Conservation (phyloP, 352 stramenopile species). For the Pythium dissimile region DNA sequence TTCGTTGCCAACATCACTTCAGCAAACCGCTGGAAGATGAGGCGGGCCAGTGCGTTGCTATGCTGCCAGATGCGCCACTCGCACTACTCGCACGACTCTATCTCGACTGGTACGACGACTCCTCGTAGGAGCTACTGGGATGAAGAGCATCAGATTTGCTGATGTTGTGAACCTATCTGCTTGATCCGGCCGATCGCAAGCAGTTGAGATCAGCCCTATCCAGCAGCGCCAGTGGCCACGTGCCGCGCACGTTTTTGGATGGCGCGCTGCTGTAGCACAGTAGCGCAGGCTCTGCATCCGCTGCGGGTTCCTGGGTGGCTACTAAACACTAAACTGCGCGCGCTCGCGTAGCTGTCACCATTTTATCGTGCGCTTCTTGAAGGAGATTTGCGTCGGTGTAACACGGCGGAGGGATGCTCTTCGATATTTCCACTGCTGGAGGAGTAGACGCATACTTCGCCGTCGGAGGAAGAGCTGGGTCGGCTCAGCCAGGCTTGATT, state of each 20-base stretch:
- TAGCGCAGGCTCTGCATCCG: constrained; percentile 30
- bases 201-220: too few relatives aligned
- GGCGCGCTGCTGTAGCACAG: constrained; percentile 26
- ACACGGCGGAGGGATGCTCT: too few relatives aligned
- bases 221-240: too few relatives aligned
- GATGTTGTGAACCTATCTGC: neutral
- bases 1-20: too few relatives aligned
- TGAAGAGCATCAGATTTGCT: too few relatives aligned
- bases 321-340: constrained; percentile 21
- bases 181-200: too few relatives aligned
- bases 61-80: constrained; percentile 5
- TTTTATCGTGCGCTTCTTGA: too few relatives aligned
- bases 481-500: neutral
- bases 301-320: constrained; percentile 31
- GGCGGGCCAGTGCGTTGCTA: neutral
- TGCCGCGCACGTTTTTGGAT: too few relatives aligned
- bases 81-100: constrained; percentile 19
- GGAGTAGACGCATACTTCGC: neutral
- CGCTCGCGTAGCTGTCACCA: constrained; percentile 16
- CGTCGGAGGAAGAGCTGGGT: neutral
- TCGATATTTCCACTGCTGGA: too few relatives aligned
- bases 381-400: too few relatives aligned
- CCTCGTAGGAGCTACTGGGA: too few relatives aligned
- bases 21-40: neutral
- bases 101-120: constrained; percentile 24